Evolutionary conservation across 257 asterid genomes (phyloP).

Genomic region (Verbena officinalis): DNA sequence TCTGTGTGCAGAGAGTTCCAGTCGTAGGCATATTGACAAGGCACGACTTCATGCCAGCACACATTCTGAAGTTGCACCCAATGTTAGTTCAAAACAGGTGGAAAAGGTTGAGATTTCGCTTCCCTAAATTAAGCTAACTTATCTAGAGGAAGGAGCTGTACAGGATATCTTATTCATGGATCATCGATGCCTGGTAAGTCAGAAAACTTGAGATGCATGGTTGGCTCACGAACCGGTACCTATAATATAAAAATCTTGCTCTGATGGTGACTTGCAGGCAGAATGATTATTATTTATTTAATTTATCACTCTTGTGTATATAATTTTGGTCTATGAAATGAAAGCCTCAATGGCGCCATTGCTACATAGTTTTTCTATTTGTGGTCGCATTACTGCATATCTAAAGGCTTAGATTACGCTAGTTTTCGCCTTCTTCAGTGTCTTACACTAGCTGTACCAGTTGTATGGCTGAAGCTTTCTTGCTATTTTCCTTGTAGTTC

Average conservation of each 20-base stretch:
- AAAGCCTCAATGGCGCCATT: no score
- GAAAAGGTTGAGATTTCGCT: conserved; percentile 52
- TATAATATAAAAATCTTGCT: no score
- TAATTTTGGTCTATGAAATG: no score
- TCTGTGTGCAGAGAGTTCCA: conserved; percentile 50
- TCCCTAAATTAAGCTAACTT: conserved; percentile 33
- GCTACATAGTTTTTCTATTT: no score
- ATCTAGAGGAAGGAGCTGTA: neutral
- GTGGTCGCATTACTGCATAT: no score
- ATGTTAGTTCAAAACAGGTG: conserved; percentile 39
- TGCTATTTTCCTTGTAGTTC: no score
- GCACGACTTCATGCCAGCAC: conserved; percentile 72
- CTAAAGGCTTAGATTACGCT: no score
- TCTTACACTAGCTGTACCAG: no score
- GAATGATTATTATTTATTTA: no score
- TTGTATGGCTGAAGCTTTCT: no score
- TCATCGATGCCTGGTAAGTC: conserved; percentile 8
- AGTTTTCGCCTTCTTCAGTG: no score
- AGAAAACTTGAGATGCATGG: neutral
- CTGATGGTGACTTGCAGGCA: neutral
- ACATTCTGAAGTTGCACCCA: conserved; percentile 53
- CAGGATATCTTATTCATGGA: neutral
- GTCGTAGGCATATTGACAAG: conserved; percentile 71
- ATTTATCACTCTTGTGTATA: no score
- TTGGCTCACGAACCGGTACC: neutral